phyloP scores from a whole-genome alignment of 1,139 yeast species.

The Pichia kudriavzevii region DNA sequence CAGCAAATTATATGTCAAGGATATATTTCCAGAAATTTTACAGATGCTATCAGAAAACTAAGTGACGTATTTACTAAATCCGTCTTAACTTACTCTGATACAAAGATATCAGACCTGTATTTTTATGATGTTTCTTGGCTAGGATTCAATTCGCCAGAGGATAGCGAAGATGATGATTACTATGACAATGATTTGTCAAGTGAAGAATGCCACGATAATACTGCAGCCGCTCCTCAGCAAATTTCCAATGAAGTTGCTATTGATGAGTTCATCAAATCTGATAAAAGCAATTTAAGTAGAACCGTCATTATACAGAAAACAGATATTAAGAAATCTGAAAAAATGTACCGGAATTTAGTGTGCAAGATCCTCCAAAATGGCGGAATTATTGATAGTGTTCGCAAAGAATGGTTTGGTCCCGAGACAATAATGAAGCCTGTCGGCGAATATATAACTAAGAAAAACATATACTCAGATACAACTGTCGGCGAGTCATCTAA shows the following conservation, averaged over 20 bases:
- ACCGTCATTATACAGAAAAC: constrained; percentile 9
- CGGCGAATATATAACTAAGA: constrained; percentile 4
- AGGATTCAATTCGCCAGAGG: constrained; percentile 33
- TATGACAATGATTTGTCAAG: not conserved
- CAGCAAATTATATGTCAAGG: constrained; percentile 64
- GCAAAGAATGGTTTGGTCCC: constrained; percentile 24
- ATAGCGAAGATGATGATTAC: constrained; percentile 14
- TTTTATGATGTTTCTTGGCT: constrained; percentile 72
- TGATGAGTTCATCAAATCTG: too few relatives aligned
- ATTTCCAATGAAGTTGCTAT: too few relatives aligned
- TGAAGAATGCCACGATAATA: too few relatives aligned
- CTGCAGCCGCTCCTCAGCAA: too few relatives aligned
- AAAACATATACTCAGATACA: constrained; percentile 4
- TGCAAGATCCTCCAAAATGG: constrained; percentile 21
- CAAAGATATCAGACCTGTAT: constrained; percentile 44
- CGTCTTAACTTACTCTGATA: constrained; percentile 31
- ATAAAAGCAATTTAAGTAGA: not conserved
- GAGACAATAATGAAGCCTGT: constrained; percentile 18
- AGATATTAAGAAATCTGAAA: constrained; percentile 15
- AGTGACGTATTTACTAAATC: constrained; percentile 32
- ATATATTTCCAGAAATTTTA: constrained; percentile 41
- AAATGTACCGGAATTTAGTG: constrained; percentile 18
- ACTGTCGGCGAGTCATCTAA: constrained; percentile 37
- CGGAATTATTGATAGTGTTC: constrained; percentile 22
- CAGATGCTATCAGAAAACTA: constrained; percentile 31